phyloP scores from a whole-genome alignment of 2,329 filamentous ascomycete genomes.

The Aspergillus tamarii region DNA sequence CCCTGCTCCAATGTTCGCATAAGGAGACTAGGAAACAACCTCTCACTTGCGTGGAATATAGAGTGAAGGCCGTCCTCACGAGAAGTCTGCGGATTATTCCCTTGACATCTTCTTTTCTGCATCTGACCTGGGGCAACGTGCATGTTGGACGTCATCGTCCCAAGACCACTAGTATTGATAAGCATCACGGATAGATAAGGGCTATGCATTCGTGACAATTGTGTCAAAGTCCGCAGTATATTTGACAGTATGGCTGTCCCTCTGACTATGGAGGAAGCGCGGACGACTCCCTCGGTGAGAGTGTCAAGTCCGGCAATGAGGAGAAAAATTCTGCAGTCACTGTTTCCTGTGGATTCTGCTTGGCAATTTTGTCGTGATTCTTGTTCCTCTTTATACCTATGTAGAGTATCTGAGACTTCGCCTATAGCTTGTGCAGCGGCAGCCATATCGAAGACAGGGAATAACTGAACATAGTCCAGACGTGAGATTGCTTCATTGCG shows the following conservation, averaged over 20 bases:
- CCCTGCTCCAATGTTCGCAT: slow-evolving; percentile 43
- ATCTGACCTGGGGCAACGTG: slow-evolving; percentile 1
- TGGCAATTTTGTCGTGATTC: slow-evolving; percentile 2
- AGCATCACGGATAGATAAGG: slow-evolving; percentile 38
- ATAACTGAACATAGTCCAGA: slow-evolving; percentile 38
- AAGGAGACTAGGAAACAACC: slow-evolving; percentile 34
- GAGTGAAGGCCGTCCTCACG: slow-evolving; percentile 31
- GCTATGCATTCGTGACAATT: slow-evolving; percentile 34
- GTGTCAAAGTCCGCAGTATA: slow-evolving; percentile 37
- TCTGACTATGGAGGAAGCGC: slow-evolving; percentile 39
- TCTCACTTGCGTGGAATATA: slow-evolving; percentile 26
- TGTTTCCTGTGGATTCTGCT: neutral
- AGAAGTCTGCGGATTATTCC: neutral
- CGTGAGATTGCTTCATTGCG: slow-evolving; percentile 33
- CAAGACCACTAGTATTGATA: slow-evolving; percentile 41
- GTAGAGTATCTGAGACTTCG: slow-evolving; percentile 33
- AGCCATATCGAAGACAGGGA: slow-evolving; percentile 37
- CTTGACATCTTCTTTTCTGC: neutral
- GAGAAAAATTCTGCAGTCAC: slow-evolving; percentile 23
- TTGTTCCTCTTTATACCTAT: slow-evolving; percentile 21
- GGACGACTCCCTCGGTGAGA: slow-evolving; percentile 40
- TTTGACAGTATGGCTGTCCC: slow-evolving; percentile 38
- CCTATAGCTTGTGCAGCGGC: slow-evolving; percentile 34
- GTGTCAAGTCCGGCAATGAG: slow-evolving; percentile 42
- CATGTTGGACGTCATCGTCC: slow-evolving; percentile 11